These are phyloP conservation scores for Pinus albicaulis DNA, from an alignment of 75 land plant species.

Conservation along the genomic window DNA sequence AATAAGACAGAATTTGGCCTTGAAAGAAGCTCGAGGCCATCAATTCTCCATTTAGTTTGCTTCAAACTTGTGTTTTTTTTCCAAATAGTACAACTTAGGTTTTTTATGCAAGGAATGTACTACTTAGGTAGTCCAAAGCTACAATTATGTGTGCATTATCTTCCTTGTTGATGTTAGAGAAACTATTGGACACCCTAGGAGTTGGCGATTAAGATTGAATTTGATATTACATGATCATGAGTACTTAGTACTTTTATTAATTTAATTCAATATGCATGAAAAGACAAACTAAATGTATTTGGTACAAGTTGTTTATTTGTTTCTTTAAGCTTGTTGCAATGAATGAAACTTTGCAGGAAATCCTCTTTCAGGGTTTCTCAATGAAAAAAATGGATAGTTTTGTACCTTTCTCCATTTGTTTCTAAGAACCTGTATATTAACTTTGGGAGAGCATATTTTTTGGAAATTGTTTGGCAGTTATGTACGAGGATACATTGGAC, in stretches of 20 bases:
- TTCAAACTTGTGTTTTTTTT: background rate
- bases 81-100: background rate
- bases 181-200: background rate
- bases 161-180: too few relatives aligned
- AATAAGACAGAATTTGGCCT: background rate
- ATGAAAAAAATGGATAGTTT: background rate
- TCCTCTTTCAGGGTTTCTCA: constrained; percentile 13
- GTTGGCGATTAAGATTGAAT: background rate
- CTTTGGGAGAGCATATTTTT: background rate
- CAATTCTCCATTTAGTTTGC: background rate
- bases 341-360: constrained; percentile 2
- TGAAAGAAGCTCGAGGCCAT: too few relatives aligned
- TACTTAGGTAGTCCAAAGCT: background rate
- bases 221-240: background rate
- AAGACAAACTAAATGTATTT: too few relatives aligned
- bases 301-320: too few relatives aligned
- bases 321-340: background rate
- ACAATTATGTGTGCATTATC: background rate
- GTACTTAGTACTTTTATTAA: background rate
- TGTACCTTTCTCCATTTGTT: background rate
- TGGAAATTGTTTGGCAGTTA: too few relatives aligned
- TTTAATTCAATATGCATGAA: background rate
- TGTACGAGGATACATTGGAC: too few relatives aligned
- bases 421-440: background rate
- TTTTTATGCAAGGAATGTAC: constrained; percentile 9